Base-by-base conservation (phyloP, 495 filamentous ascomycete genomes). In the Elasticomyces elasticus region DNA sequence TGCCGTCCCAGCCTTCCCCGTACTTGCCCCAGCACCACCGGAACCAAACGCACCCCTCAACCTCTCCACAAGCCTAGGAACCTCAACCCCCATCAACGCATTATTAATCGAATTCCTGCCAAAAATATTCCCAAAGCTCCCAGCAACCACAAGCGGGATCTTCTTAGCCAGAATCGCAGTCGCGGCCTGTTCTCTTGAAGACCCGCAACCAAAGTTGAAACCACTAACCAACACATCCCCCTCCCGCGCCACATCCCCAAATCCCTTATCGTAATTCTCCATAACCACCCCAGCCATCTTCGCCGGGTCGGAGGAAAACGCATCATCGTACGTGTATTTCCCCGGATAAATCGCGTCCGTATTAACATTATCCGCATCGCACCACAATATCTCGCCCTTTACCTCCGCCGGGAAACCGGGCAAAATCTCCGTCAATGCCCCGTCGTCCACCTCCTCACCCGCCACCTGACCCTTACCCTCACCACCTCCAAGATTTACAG, bases 61-160 rank as follows among this genome's bases (percentile, higher is more conserved):
- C 20, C 87, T 72, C 56, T 77, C 60, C 5, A 94, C 74, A 1
- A 96, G 73, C 7, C 75, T 72, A 0, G 91, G 89, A 0, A 92
- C 76, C 66, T 95, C 89, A 9, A 95, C 71, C 0, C 84, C 80
- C 78, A 94, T 81, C 12, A 97, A 71, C 0, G 85, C 89, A 56
- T 95, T 97, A 69, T 96, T 95, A 72, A 97, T 91, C 61, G 81
- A 83, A 69, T 95, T 95, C 6, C 90, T 72, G 55, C 73, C 75
- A 66, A 95, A 95, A 58, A 94, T 95, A 64, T 91, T 95, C 1
- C 86, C 82, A 60, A 95, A 92, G 68, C 83, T 89, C 11, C 87
- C 89, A 0, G 86, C 75, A 0, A 94, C 82, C 12, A 95, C 89
- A 0, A 97, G 74, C 0, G 81, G 85, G 50, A 97, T 94, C 58